Base-by-base conservation (phyloP, 768 basidiomycete species). In the Suillus sp. region DNA sequence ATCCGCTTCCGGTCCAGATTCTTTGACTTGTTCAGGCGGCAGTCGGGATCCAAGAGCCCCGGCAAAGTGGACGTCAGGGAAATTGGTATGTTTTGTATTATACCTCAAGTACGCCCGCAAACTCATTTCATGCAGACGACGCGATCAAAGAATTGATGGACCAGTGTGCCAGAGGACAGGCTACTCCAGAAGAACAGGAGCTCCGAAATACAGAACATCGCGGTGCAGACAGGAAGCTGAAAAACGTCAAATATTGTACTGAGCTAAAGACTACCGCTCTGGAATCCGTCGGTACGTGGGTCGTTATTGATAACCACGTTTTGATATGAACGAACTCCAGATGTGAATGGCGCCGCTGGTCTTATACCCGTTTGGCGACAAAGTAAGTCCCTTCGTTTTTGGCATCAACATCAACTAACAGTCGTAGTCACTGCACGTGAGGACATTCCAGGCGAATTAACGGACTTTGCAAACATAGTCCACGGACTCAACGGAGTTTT, bases 231-330 rank as follows among this genome's bases (percentile, higher is more conserved):
- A 67, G 63, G 47, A 67, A 67, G 60, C 38, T 22, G 42, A 43
- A 57, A 27, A 57, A 66, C 25, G 66, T 67, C 14, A 47, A 61
- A 55, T 67, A 67, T n/a, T 67, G 66, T 45, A 32, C 62, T 40
- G 40, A 43, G 22, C 54, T 50, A 18, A 64, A 45, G 32, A 37
- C 30, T 2, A 62, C 60, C 11, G 42, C 61, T 22, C 55, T 67
- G 11, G 34, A 50, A 22, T 4, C 1, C 7, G 60, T 60, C 34
- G 38, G 66, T 67, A 25, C 50, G 65, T 60, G 22, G 18, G 10
- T 18, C 27, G 18, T 59, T 56, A 1, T 38, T 56, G 16, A 22
- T 18, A 6, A n/a, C 10, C 10, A 38, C 10, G 55, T 25, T 16
- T 25, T 38, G 22, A 38, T 56, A 56, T 56, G 37, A 38, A 56